phyloP scores from a whole-genome alignment of 352 stramenopile species.

The Globisporangium apiculatum region DNA sequence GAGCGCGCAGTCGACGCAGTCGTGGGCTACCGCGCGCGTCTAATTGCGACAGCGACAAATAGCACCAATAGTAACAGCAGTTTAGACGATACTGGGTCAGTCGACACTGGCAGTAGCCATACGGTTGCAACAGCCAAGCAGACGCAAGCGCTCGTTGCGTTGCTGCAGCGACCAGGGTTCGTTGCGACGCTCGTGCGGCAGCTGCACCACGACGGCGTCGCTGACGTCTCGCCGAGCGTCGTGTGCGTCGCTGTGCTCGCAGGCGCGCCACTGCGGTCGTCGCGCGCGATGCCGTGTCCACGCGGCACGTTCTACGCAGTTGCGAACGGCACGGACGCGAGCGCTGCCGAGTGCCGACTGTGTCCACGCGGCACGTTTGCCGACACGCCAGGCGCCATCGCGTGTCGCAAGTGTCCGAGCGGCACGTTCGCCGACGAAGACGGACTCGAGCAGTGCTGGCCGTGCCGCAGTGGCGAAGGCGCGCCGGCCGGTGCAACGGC shows the following conservation, averaged over 20 bases:
- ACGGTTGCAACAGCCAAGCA: too few species aligned
- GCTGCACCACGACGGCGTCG: constrained; percentile 4
- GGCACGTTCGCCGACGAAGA: constrained; percentile 29
- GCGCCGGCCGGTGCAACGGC: constrained; percentile 20
- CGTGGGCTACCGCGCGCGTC: not conserved
- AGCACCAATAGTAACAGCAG: not conserved
- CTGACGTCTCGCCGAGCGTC: constrained; percentile 8
- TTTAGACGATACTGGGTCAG: too few species aligned
- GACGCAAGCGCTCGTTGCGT: not conserved
- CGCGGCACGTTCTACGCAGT: constrained; percentile 18
- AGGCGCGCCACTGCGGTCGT: constrained; percentile 9
- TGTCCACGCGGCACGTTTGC: constrained; percentile 33
- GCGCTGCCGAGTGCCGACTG: constrained; percentile 12
- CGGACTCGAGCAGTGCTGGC: constrained; percentile 29
- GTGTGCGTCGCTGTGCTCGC: constrained; percentile 4
- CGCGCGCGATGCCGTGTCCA: constrained; percentile 22
- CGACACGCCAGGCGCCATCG: constrained; percentile 20
- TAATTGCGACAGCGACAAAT: not conserved
- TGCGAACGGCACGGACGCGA: not conserved
- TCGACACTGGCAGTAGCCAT: too few species aligned
- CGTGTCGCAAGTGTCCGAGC: constrained; percentile 28
- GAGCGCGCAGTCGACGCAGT: constrained; percentile 3
- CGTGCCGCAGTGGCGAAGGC: constrained; percentile 30
- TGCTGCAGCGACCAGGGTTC: constrained; percentile 6
- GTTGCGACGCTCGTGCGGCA: constrained; percentile 12